These are phyloP conservation scores for Myochromella boudieri DNA, from an alignment of 768 basidiomycete genomes.

Conservation along the genomic window DNA sequence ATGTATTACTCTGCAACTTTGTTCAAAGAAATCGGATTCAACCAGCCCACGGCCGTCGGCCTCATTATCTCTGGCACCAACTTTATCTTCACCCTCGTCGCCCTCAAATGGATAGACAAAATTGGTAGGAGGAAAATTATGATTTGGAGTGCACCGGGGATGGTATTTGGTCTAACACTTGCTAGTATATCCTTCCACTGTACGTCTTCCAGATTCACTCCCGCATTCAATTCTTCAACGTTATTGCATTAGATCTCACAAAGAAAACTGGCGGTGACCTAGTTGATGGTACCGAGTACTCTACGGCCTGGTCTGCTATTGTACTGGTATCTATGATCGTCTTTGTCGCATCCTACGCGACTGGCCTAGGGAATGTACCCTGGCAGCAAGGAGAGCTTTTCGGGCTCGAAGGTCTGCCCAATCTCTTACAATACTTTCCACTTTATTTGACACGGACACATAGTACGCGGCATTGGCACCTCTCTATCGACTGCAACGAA, in stretches of 20 bases:
- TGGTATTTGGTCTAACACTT: slow-evolving; percentile 20
- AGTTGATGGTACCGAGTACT: slow-evolving; percentile 47
- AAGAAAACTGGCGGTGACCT: slow-evolving; percentile 55
- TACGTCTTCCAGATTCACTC: slow-evolving; percentile 1
- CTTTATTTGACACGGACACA: background rate
- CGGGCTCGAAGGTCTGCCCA: slow-evolving; percentile 68
- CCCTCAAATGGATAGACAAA: slow-evolving; percentile 55
- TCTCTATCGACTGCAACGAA: slow-evolving; percentile 75
- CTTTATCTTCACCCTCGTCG: slow-evolving; percentile 75
- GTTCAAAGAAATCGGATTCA: slow-evolving; percentile 78
- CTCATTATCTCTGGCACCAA: slow-evolving; percentile 79
- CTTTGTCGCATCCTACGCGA: slow-evolving; percentile 82
- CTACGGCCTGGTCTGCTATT: slow-evolving; percentile 56
- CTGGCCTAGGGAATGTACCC: slow-evolving; percentile 76
- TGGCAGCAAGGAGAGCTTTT: slow-evolving; percentile 91
- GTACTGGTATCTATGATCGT: slow-evolving; percentile 82
- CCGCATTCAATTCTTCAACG: background rate
- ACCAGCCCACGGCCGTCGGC: slow-evolving; percentile 80
- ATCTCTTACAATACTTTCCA: slow-evolving; percentile 36
- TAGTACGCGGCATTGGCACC: slow-evolving; percentile 77
- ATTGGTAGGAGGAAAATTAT: slow-evolving; percentile 21
- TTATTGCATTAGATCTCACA: slow-evolving; percentile 12
- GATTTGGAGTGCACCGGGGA: slow-evolving; percentile 21
- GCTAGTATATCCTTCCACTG: slow-evolving; percentile 21
- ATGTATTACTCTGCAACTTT: slow-evolving; percentile 77